Base-by-base conservation (phyloP, 1,139 yeast genomes). In the Lodderomyces margitis region DNA sequence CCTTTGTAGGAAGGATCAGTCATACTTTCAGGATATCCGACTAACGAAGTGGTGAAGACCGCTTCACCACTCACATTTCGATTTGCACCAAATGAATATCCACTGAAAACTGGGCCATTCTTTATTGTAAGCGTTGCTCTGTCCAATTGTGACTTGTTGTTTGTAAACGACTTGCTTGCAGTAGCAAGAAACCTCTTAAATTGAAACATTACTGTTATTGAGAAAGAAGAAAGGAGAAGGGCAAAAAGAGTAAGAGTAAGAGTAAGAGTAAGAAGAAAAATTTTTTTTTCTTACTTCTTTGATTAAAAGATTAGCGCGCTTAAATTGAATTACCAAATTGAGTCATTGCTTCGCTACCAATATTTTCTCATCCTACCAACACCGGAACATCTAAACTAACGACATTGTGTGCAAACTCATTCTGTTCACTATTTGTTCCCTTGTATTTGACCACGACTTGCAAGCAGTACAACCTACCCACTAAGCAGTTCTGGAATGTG, bases 21-120 rank as follows among this genome's bases (percentile, higher is more conserved):
- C 96, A 92, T 91, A 17, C 96, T 87, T 66, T 92, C 98, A 8
- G 98, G 98, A 64, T 92, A 92, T 14, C 98, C 98, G 11, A 92
- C 98, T 59, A 92, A 75, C 5, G 98, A 92, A 28, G 98, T 92
- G 37, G 98, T 87, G 73, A 92, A 92, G 36, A 92, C 98, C 12
- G 97, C 96, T 66, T 92, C 98, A 49, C 98, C 98, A 49, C 95
- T 83, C 47, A 88, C 80, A 55, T 88, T 87, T 52, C 84, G 82
- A 65, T 88, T 81, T 40, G 98, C 96, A 58, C 98, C 98, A 59
- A 92, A 92, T 2, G 98, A 91, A 58, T 80, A 82, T 35, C 98
- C 98, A 56, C 78, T 81, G 74, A 88, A 91, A 34, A 88, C 84
- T 21, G 98, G 98, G 17, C 98, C 98, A 61, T 89, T 87, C 61